Base-by-base conservation (phyloP, 2,329 filamentous ascomycete genomes). In the Tothia fuscella region DNA sequence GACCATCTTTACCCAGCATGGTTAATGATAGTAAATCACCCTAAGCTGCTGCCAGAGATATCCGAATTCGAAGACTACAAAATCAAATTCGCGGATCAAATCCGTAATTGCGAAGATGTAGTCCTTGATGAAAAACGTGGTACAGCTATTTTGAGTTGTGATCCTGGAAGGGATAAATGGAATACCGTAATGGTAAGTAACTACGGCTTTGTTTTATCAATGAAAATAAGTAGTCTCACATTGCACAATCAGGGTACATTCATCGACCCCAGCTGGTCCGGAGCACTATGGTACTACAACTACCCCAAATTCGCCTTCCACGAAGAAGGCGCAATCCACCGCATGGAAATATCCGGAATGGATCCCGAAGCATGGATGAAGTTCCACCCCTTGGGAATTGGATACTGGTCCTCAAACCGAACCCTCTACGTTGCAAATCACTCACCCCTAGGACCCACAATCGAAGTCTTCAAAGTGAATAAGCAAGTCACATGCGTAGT, bases 81-180 rank as follows among this genome's bases (percentile, higher is more conserved):
- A 10, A 38, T 64, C 28, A 53, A 53, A 29, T 63, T 63, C 35
- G 31, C 47, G 6, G 51, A 64, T 35, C 48, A 49, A 4, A 35
- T 67, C 7, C 51, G 58, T 4, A 67, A 67, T 44, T 67, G 64
- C 45, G 64, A 67, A 43, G 64, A 67, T 55, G 53, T 61, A 22
- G 43, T 62, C 5, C 22, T 66, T n/a, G 55, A 59, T 28, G 55
- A 60, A 24, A 46, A 51, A 1, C 47, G 52, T 20, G 59, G 59
- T 3, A 50, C 59, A n/a, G 62, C 61, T 6, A 50, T 68, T 5
- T 42, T 67, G 39, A 63, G 61, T 44, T 68, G 65, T 48, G 63
- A 67, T 44, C 53, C 58, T 0, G 61, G 58, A 12, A 46, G 65
- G 19, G 63, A 66, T 48, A 48, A 50, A 4, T 67, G 63, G 63